These are phyloP conservation scores for Trametes versicolor DNA, from an alignment of 1,284 basidiomycete genomes.

Conservation along the genomic window DNA sequence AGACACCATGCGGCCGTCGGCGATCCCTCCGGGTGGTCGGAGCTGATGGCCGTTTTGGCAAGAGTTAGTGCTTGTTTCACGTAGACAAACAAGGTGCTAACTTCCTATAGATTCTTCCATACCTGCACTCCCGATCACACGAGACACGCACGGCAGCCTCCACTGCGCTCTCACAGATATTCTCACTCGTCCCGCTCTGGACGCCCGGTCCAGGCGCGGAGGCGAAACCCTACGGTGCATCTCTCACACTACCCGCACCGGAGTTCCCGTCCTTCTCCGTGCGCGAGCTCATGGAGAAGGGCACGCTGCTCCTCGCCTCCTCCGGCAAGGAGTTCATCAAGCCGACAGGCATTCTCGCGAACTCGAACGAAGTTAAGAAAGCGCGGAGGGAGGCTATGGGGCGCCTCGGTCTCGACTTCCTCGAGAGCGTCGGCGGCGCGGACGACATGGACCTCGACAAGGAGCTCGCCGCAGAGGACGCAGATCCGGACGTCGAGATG, in stretches of 20 bases:
- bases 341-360: conserved; percentile 74
- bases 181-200: conserved; percentile 87
- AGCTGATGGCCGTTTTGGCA: conserved; percentile 85
- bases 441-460: conserved; percentile 86
- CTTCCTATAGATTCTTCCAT: conserved; percentile 78
- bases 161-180: conserved; percentile 87
- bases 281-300: conserved; percentile 76
- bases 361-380: conserved; percentile 78
- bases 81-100: conserved; percentile 13
- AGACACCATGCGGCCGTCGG: conserved; percentile 66
- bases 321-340: conserved; percentile 89
- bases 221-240: conserved; percentile 36
- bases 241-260: conserved; percentile 50
- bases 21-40: conserved; percentile 80
- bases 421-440: conserved; percentile 69
- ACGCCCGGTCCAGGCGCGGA: conserved; percentile 58
- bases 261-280: conserved; percentile 82
- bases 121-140: conserved; percentile 86
- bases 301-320: conserved; percentile 83
- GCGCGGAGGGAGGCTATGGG: conserved; percentile 86
- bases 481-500: conserved; percentile 51
- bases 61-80: conserved; percentile 59
- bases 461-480: conserved; percentile 73
- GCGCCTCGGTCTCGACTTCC: conserved; percentile 83
- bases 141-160: conserved; percentile 90